A percentile compares a stretch with the other conserved stretches of the same genome.
Evolutionary conservation across 139 green algal species (phyloP).

Genomic region (Tetradesmus lagerheimii): DNA sequence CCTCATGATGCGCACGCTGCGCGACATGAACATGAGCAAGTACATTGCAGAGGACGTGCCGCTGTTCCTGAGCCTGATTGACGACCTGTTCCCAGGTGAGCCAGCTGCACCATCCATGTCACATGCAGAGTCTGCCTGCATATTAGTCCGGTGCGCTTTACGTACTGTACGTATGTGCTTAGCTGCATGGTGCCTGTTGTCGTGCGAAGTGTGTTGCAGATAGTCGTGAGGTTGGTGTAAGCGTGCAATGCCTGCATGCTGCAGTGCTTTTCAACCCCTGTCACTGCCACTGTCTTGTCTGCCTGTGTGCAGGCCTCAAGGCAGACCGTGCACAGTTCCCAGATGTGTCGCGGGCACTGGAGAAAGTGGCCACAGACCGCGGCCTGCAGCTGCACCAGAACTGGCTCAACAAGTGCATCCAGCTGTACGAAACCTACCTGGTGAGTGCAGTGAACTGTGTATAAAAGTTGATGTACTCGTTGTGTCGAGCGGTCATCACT

Average conservation of each 20-base stretch:
- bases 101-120: too few species aligned
- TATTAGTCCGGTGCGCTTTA: too few species aligned
- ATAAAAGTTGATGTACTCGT: too few species aligned
- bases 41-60: conserved; percentile 97
- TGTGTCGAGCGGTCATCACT: too few species aligned
- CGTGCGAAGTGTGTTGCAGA: not conserved
- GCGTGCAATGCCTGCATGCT: too few species aligned
- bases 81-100: conserved; percentile 92
- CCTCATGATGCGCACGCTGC: conserved; percentile 89
- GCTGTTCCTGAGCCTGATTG: conserved; percentile 94
- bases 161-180: too few species aligned
- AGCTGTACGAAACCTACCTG: conserved; percentile 97
- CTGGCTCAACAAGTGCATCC: conserved; percentile 96
- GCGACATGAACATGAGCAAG: conserved; percentile 99
- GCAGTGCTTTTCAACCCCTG: too few species aligned
- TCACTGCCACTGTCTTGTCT: not conserved
- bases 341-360: conserved; percentile 80
- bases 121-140: too few species aligned
- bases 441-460: conserved; percentile 64
- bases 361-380: conserved; percentile 73
- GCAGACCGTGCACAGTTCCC: conserved; percentile 81
- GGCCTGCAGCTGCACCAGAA: conserved; percentile 82
- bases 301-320: conserved; percentile 68
- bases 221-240: not conserved
- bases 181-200: not conserved